Evolutionary conservation across 179 eudicot genomes (phyloP).

Genomic region (Monotropa hypopitys): DNA sequence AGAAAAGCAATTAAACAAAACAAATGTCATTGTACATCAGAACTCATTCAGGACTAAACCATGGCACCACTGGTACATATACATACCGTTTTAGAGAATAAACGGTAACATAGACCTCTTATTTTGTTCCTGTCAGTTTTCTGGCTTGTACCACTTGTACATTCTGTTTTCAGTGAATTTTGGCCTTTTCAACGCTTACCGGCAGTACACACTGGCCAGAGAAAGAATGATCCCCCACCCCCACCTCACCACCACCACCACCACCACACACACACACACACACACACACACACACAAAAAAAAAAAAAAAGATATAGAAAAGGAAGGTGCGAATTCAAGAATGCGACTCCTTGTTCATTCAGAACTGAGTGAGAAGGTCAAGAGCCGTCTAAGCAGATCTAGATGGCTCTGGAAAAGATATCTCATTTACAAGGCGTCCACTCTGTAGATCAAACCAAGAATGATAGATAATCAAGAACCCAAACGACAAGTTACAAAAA

Average conservation of each 20-base stretch:
- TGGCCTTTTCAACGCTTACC: not conserved
- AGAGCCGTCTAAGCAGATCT: not conserved
- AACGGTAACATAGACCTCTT: not conserved
- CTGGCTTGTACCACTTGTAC: not conserved
- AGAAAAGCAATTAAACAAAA: no score
- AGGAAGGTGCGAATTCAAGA: not conserved
- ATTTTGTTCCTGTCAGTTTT: not conserved
- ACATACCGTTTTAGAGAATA: not conserved
- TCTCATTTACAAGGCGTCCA: not conserved
- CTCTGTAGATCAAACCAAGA: no score
- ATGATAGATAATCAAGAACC: no score
- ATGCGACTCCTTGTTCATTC: not conserved
- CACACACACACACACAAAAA: no score
- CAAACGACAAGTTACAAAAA: no score
- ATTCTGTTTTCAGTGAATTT: not conserved
- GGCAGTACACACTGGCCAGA: no score
- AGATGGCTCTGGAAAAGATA: not conserved
- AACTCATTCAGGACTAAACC: no score
- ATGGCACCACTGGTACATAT: no score
- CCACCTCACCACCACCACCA: no score
- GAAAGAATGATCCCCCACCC: no score
- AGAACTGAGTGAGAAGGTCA: not conserved
- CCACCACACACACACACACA: no score
- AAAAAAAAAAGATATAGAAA: not conserved
- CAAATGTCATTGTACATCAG: no score